Base-by-base conservation (phyloP, 768 basidiomycete species). In the Suillus occidentalis region DNA sequence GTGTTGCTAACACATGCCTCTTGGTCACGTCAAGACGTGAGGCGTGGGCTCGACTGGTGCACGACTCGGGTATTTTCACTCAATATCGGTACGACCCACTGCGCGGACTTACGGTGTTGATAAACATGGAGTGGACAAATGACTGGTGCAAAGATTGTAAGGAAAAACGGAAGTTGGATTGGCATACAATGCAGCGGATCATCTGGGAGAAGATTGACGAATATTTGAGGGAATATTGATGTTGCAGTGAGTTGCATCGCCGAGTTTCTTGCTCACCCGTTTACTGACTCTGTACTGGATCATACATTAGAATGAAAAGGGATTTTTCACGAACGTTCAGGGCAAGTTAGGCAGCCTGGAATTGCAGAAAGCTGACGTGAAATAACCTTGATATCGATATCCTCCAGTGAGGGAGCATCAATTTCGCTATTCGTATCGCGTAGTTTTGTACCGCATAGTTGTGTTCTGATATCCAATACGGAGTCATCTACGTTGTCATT, bases 141-240 rank as follows among this genome's bases (percentile, higher is more conserved):
- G 69, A 72, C 40, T 80, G 72, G 63, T 82, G 81, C 63, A 65
- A 68, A 16, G 72, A 66, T 40, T 81, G 81, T 67, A 73, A 75
- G 39, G 59, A 64, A 39, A 68, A 61, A 62, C 66, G 73, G 65
- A 63, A 66, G 58, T 67, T 4, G 2, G 53, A 20, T 34, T 55
- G 53, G 53, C 6, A 12, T 12, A 20, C 2, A 55, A 34, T 55
- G 53, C 53, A 55, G 31, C 13, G 10, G 10, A 55, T 20, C 31
- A 55, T 55, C 20, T 55, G 53, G 53, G 53, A 55, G 31, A 55
- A 55, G 31, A 18, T 55, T 34, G 53, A 2, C 18, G 53, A 55
- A 31, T 53, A 53, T 53, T 34, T 34, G 31, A 53, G 5, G 10
- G 20, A 55, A 55, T 31, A 55, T 20, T 34, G 10, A 55, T 6